phyloP scores from a whole-genome alignment of 176 grass and related monocot species.

The Leersia perrieri region DNA sequence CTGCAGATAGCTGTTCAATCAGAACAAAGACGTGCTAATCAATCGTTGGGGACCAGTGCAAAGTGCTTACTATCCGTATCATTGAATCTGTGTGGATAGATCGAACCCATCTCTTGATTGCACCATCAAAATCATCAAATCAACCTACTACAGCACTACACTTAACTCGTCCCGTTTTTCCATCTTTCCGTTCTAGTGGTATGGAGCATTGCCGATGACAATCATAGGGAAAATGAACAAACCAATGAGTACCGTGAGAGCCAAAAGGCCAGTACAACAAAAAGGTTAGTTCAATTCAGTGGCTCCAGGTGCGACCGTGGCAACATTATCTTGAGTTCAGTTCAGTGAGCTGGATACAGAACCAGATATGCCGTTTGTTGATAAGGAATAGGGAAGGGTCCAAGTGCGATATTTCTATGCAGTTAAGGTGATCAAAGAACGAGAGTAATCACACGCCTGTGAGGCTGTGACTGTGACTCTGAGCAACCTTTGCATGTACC shows the following conservation, averaged over 20 bases:
- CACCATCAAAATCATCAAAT: conserved; percentile 13
- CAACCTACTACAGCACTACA: background rate
- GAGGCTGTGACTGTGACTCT: too few relatives aligned
- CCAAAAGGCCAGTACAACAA: background rate
- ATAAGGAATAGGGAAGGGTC: background rate
- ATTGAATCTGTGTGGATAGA: background rate
- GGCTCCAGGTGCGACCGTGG: background rate
- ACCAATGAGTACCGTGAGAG: background rate
- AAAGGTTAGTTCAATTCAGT: background rate
- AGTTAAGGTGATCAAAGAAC: background rate
- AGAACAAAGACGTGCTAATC: background rate
- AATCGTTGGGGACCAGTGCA: background rate
- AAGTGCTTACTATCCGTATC: background rate
- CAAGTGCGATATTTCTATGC: background rate
- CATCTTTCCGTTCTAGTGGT: too few relatives aligned
- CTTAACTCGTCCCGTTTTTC: background rate
- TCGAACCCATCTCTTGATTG: background rate
- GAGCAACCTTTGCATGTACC: background rate
- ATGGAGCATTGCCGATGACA: background rate
- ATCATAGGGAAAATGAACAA: background rate
- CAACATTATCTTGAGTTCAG: background rate
- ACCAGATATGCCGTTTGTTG: background rate
- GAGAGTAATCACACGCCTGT: background rate
- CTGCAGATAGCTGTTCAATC: background rate
- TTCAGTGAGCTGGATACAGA: background rate